Conservation (phyloP, 2,329 filamentous ascomycete species). For the Acrodontium crateriforme region DNA sequence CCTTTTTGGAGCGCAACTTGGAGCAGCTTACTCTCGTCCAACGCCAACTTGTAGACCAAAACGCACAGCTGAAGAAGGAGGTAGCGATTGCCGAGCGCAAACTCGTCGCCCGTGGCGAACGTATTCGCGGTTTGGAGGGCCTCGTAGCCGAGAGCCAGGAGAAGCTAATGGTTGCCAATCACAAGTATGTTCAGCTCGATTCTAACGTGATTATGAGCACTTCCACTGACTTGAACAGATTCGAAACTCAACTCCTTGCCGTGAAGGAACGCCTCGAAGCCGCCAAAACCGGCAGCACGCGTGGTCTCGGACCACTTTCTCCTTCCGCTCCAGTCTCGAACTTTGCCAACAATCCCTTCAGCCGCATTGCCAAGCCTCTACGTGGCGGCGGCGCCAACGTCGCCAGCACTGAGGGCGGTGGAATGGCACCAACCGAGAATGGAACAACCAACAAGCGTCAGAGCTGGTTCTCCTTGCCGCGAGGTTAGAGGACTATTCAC, state of each 20-base stretch:
- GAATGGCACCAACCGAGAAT: slow-evolving; percentile 28
- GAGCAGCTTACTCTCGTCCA: slow-evolving; percentile 97
- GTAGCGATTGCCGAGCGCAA: slow-evolving; percentile 97
- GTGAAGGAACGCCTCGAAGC: slow-evolving; percentile 97
- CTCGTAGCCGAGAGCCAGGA: slow-evolving; percentile 94
- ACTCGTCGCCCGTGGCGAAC: slow-evolving; percentile 88
- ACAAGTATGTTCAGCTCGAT: slow-evolving; percentile 56
- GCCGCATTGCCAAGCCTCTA: slow-evolving; percentile 51
- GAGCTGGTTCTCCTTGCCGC: slow-evolving; percentile 19
- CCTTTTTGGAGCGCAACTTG: slow-evolving; percentile 93
- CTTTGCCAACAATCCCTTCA: slow-evolving; percentile 57
- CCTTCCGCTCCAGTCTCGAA: slow-evolving; percentile 22
- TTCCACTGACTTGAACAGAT: too few species aligned
- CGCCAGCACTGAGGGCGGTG: slow-evolving; percentile 14
- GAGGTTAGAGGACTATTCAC: slow-evolving; percentile 12
- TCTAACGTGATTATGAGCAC: slow-evolving; percentile 10
- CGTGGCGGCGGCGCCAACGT: slow-evolving; percentile 44
- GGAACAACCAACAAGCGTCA: slow-evolving; percentile 13
- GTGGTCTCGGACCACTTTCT: slow-evolving; percentile 56
- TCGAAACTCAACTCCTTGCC: slow-evolving; percentile 89
- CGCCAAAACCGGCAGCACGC: slow-evolving; percentile 81
- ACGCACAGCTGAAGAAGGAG: slow-evolving; percentile 94
- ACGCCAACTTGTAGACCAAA: slow-evolving; percentile 94
- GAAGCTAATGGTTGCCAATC: slow-evolving; percentile 92
- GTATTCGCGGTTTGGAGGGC: slow-evolving; percentile 84